Conservation (phyloP, 2,329 filamentous ascomycete species). For the Fusarium fracticaudum region DNA sequence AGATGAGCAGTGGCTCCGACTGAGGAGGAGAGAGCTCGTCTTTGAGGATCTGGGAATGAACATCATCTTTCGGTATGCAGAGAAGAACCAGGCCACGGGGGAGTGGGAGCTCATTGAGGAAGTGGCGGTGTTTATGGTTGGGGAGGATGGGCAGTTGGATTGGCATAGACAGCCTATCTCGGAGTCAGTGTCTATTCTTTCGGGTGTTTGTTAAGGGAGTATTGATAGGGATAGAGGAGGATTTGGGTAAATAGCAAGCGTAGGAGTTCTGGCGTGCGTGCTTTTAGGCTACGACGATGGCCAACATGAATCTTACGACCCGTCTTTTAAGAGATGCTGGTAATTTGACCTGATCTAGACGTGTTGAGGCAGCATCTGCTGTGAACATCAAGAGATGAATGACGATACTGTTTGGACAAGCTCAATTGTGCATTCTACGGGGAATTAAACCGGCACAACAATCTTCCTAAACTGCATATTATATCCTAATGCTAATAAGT, state of each 20-base stretch:
- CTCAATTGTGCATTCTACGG: too few relatives aligned
- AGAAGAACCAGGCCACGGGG: constrained; percentile 44
- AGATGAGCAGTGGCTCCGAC: constrained; percentile 52
- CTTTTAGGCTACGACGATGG: constrained; percentile 13
- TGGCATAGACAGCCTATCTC: constrained; percentile 52
- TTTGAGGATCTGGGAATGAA: constrained; percentile 51
- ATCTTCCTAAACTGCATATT: fast-evolving
- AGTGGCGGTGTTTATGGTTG: constrained; percentile 45
- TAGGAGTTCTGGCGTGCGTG: constrained; percentile 20
- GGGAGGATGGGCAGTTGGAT: constrained; percentile 44
- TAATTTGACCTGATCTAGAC: not conserved
- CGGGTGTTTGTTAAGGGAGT: constrained; percentile 30
- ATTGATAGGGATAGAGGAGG: not conserved
- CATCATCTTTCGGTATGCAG: constrained; percentile 51
- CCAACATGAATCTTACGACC: not conserved
- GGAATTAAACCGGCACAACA: too few relatives aligned
- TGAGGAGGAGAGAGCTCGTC: constrained; percentile 50
- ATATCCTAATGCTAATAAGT: fast-evolving
- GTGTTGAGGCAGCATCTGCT: not conserved
- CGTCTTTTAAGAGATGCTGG: not conserved
- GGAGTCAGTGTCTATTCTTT: constrained; percentile 42
- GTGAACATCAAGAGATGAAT: too few relatives aligned
- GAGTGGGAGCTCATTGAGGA: constrained; percentile 53
- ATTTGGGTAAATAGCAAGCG: not conserved
- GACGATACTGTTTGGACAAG: too few relatives aligned